Conservation (phyloP, 495 filamentous ascomycete genomes). For the Daldinia vernicosa region DNA sequence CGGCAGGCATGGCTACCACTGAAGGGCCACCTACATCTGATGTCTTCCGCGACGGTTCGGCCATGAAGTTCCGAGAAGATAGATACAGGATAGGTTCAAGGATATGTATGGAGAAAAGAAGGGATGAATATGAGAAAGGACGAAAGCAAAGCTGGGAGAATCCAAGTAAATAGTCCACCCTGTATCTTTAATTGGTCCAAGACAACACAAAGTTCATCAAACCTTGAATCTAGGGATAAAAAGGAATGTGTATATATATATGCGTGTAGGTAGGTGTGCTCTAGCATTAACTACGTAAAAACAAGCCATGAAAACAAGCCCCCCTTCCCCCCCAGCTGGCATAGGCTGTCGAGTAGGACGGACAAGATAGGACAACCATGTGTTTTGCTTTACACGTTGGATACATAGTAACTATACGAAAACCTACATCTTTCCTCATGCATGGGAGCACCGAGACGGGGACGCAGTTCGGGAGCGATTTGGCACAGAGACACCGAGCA, state of each 20-base stretch:
- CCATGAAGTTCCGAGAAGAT: constrained; percentile 17
- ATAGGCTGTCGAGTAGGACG: neutral
- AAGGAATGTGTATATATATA: constrained; percentile 1
- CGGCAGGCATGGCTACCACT: constrained; percentile 38
- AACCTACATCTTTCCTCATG: neutral
- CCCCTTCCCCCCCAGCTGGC: neutral
- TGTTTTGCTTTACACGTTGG: neutral
- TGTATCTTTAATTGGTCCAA: neutral
- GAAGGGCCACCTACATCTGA: constrained; percentile 30
- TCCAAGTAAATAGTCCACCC: neutral
- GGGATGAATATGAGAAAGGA: neutral
- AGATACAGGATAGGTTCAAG: neutral
- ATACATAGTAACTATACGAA: constrained; percentile 5
- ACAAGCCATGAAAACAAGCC: neutral
- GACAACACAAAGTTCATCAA: constrained; percentile 11
- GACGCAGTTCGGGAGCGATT: constrained; percentile 23
- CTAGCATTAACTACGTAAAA: neutral
- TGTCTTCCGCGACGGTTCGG: constrained; percentile 31
- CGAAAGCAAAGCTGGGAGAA: constrained; percentile 2
- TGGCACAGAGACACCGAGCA: constrained; percentile 21
- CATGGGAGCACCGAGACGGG: constrained; percentile 28
- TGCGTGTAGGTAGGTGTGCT: neutral
- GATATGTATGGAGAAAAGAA: constrained; percentile 7
- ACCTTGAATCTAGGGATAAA: constrained; percentile 3
- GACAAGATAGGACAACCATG: neutral